These are phyloP conservation scores for Pseudogymnoascus sp. DNA, from an alignment of 2,329 filamentous ascomycete species.

Conservation along the genomic window DNA sequence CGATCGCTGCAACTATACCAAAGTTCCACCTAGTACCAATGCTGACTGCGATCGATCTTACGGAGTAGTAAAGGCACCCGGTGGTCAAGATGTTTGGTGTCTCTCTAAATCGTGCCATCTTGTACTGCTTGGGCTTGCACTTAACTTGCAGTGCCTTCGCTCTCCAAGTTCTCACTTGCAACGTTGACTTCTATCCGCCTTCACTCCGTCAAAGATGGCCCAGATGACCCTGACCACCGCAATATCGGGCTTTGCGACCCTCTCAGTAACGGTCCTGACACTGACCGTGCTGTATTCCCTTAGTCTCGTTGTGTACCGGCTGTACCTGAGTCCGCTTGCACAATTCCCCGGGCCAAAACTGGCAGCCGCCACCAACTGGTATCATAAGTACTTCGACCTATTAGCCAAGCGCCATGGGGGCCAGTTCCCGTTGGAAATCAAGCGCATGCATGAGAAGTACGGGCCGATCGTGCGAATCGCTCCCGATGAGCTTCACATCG, in stretches of 20 bases:
- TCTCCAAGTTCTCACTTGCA: neutral
- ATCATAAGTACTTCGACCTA: constrained; percentile 23
- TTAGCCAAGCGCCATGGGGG: constrained; percentile 10
- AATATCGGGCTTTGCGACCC: neutral
- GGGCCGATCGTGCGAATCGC: constrained; percentile 11
- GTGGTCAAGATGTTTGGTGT: neutral
- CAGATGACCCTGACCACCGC: neutral
- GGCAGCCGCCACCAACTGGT: constrained; percentile 24
- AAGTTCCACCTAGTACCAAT: neutral
- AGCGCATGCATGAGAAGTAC: constrained; percentile 22
- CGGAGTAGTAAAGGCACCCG: neutral
- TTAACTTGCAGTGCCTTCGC: neutral
- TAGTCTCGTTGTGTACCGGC: constrained; percentile 14
- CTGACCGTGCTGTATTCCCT: neutral
- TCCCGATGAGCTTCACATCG: constrained; percentile 22
- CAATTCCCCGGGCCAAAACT: constrained; percentile 28
- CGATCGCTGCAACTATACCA: neutral
- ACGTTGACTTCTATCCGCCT: neutral
- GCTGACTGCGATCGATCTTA: neutral
- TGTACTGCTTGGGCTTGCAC: neutral
- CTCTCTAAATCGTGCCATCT: neutral
- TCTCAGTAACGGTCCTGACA: neutral
- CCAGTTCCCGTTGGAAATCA: constrained; percentile 13
- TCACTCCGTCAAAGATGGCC: neutral
- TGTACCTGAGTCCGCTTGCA: constrained; percentile 29